A percentile compares a stretch with the other conserved stretches of the same genome.
These are phyloP conservation scores for Nakazawaea siamensis DNA, from an alignment of 805 yeast species.

Conservation along the genomic window DNA sequence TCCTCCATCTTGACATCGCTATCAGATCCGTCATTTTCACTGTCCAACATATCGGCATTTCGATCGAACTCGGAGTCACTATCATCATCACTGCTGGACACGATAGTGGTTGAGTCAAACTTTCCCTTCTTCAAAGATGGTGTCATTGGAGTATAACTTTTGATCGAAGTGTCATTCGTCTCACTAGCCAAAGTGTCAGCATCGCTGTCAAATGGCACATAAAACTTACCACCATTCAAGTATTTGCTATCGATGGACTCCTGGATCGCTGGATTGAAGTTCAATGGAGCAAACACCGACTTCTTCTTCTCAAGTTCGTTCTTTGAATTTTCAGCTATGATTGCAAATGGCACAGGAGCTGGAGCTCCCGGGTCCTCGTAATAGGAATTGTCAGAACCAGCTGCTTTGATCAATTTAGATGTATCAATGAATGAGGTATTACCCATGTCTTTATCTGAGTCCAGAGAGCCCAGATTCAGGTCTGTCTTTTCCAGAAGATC, in stretches of 20 bases:
- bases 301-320: slow-evolving; percentile 19
- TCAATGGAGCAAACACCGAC: slow-evolving; percentile 76
- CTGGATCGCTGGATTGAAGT: slow-evolving; percentile 73
- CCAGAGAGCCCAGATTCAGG: background rate
- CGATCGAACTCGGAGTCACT: slow-evolving; percentile 17
- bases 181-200: slow-evolving; percentile 2
- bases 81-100: slow-evolving; percentile 7
- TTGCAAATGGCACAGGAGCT: slow-evolving; percentile 50
- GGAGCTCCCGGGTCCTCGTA: slow-evolving; percentile 81
- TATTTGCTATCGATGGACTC: slow-evolving; percentile 79
- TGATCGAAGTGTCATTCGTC: slow-evolving; percentile 2
- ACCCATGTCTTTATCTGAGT: background rate
- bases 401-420: slow-evolving; percentile 37
- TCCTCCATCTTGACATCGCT: slow-evolving; percentile 12
- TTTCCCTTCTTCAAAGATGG: slow-evolving; percentile 8
- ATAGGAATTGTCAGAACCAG: slow-evolving; percentile 27
- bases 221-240: slow-evolving; percentile 85
- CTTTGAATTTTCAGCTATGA: slow-evolving; percentile 23
- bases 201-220: slow-evolving; percentile 27
- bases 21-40: slow-evolving; percentile 13
- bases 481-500: background rate
- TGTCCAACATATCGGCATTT: slow-evolving; percentile 17
- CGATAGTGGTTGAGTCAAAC: slow-evolving; percentile 3
- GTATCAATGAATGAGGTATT: slow-evolving; percentile 11
- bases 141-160: slow-evolving; percentile 8